Evolutionary conservation across 371 early-diverging fungal species (phyloP), one percentile per base, ranked within the genome.

Genomic region (Thermomucor indicae-seudaticae): DNA sequence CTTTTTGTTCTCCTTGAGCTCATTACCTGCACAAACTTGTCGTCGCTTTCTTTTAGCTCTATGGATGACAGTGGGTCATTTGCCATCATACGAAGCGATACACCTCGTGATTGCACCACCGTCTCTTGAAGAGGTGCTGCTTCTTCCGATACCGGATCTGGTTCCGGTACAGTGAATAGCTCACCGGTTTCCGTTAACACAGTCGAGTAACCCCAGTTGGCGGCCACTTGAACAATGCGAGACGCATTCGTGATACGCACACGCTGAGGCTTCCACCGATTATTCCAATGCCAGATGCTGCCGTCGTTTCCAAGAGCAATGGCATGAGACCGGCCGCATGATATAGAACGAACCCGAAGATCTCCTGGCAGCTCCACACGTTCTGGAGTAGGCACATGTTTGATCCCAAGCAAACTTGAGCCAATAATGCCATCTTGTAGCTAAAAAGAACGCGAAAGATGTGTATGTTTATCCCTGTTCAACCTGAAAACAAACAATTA

Each of bases 241-340:
- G 41, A 34, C 14, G 35, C 17, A 2, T 10, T 10, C 12, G 55
- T 48, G 1, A 67, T 30, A 1, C 35, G 29, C 1, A 70, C 55
- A 0, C 37, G 47, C 37, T 72, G 65, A 24, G 64, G 46, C 17
- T 48, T 46, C 38, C 49, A 24, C 16, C 47, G 45, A 35, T 72
- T 72, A 3, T 55, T 41, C 72, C 72, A 75, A 30, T 75, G 70
- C 64, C 66, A 72, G 4, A 70, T 57, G 4, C 47, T 39, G 8
- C 61, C 65, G 17, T 65, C 62, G 1, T 49, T 43, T 3, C 49
- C 70, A 7, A 75, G 49, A 0, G 66, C 68, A 37, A 75, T 60
- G 8, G 64, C 72, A 47, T 75, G 76, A 1, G 55, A 53, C 32
- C 76, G 55, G 8, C 76, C 76, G 16, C 65, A 61, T 0, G 70